Base-by-base conservation (phyloP, 106 monocot species). In the Dendrobium officinale region DNA sequence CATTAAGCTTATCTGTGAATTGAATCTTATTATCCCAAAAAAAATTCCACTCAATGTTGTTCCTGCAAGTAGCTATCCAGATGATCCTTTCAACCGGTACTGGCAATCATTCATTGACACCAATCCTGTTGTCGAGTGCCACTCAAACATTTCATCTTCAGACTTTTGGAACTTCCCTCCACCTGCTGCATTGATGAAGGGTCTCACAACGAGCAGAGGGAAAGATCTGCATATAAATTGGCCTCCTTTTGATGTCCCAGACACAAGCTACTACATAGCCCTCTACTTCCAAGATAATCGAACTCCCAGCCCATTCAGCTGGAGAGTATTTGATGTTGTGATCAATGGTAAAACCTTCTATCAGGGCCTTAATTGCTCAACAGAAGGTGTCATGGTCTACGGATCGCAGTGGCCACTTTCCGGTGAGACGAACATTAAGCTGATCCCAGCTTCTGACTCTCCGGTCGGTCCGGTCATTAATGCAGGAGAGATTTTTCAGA, bases 281-380 rank as follows among this genome's bases (percentile, higher is more conserved):
- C 91, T 98, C 79, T 98, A 97, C 87, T 94, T 97, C 80, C 96
- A 97, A 78, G 92, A 96, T 78, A 90, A 92, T 79, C 81, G 92
- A 27, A 93, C 79, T 18, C 91, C 93, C 13, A 88, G 90, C 47
- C 85, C 89, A 0, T 89, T 81, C 79, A 94, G 92, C 82, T 94
- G 92, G 94, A 80, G 97, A 75, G 88, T 91, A 2, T 91, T 98
- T 75, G 91, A 94, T 78, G 84, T 98, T 45, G 37, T 80, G 20
- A 80, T 98, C 33, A 98, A 94, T 54, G 92, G 82, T 2, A 43
- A 67, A 47, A 27, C 47, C 20, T 98, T 94, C 84, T 88, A 85
- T 61, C 26, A 78, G 27, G 85, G 81, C 51, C 85, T 98, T 45
- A 98, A 98, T 74, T 87, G 91, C 19, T 88, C 97, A 43, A 80